Evolutionary conservation across 163 green algal genomes (phyloP), one percentile per base, ranked within the genome.

Genomic region (Scenedesmus sp.): DNA sequence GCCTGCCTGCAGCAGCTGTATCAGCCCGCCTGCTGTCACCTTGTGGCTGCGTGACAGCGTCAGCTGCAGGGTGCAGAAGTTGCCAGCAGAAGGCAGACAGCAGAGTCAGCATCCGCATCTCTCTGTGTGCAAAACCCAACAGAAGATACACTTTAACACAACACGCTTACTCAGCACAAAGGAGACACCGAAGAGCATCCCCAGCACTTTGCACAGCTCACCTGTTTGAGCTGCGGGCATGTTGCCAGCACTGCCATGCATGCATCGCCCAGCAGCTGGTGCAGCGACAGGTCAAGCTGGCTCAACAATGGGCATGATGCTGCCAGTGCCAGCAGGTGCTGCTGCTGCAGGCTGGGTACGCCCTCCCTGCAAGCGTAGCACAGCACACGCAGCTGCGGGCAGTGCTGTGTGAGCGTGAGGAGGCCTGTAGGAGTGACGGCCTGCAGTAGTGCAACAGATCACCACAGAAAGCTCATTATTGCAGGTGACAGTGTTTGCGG

Each of bases 221-320:
- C 62, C 62, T 70, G 62, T 15, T 12, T 23, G 62, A 70, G 62
- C 3, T 70, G 62, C 62, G 57, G 13, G 57, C 83, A 88, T 5
- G 55, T 57, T 20, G 20, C 57, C 12, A 88, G 57, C 20, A 16
- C n/a, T 20, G 46, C 16, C 83, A 88, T 76, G 57, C 83, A 76
- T 2, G 10, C 20, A 56, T 88, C 83, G 46, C 77, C 59, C 56
- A 88, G 57, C 83, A 60, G 57, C n/a, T 20, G 56, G 23, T 88
- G 83, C 57, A 88, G 57, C 7, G 57, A 77, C 57, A 88, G 6
- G 23, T 88, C 83, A 7, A 88, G 18, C 57, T 88, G 56, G 18
- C 54, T 57, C 83, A 88, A 7, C 26, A 20, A 7, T 16, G 59
- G 81, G 13, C 55, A 20, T 18, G 9, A 13, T 74, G 82, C 55